These are phyloP conservation scores for Globisporangium viniferum DNA, from an alignment of 352 stramenopile species.

Conservation along the genomic window DNA sequence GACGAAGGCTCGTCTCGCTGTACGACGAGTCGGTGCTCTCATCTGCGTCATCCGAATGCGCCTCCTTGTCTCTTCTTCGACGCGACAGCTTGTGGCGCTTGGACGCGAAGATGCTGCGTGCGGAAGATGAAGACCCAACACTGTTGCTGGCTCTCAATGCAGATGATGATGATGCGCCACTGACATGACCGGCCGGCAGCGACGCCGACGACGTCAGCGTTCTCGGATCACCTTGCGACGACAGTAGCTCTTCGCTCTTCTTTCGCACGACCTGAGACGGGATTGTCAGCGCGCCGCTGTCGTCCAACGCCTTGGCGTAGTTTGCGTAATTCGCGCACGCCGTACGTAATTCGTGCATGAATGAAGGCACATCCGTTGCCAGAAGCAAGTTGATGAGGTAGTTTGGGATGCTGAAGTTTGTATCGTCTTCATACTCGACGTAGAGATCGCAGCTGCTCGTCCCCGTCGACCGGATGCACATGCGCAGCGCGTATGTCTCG, in stretches of 20 bases:
- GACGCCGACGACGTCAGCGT: neutral
- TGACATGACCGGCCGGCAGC: neutral
- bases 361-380: conserved; percentile 46
- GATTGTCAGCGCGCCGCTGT: conserved; percentile 37
- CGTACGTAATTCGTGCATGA: conserved; percentile 53
- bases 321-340: conserved; percentile 56
- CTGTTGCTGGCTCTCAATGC: neutral
- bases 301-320: conserved; percentile 41
- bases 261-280: conserved; percentile 51
- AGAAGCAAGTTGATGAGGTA: conserved; percentile 63
- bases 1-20: conserved; percentile 8
- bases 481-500: conserved; percentile 52
- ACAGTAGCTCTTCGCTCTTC: conserved; percentile 14
- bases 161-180: neutral
- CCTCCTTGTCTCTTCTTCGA: neutral
- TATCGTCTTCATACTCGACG: conserved; percentile 78
- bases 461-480: conserved; percentile 59
- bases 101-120: neutral
- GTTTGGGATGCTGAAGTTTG: conserved; percentile 73
- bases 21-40: conserved; percentile 7
- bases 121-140: neutral
- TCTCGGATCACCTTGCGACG: neutral
- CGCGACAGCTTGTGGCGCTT: conserved; percentile 12
- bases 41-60: conserved; percentile 1
- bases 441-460: conserved; percentile 66